Base-by-base conservation (phyloP, 805 yeast species). In the Wickerhamiella cacticola region DNA sequence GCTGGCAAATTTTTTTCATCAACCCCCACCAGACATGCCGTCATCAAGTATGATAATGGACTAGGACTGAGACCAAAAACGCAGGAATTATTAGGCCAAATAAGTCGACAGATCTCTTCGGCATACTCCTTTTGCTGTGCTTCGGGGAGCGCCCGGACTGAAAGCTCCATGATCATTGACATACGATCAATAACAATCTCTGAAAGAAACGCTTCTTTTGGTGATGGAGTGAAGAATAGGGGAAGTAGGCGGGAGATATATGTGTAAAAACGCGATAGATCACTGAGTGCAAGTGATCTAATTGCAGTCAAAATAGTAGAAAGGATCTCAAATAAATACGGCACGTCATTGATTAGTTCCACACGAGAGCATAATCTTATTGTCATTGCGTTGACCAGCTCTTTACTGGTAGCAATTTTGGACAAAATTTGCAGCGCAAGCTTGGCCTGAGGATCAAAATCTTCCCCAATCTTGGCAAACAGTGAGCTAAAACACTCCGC, bases 401-500 rank as follows among this genome's bases (percentile, higher is more conserved):
- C 56, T 41, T 61, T 55, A 29, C 60, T 60, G 21, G 64, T 58
- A 34, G 69, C 58, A 12, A 68, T 51, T 12, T 55, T 48, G 1
- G 65, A 63, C 29, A 69, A 48, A 1, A 62, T 57, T 10, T 58
- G 56, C 7, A 69, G 56, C 19, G 62, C 53, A 53, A 57, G 46
- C 53, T 58, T 42, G 60, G 41, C 34, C 0, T 53, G 59, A 2
- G 68, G 64, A 12, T 60, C 53, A 5, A 59, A 65, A 15, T 68
- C 64, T n/a, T 68, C 69, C 2, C 82, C 80, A 21, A 81, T 63
- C 16, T 72, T 59, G 1, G 73, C 60, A 9, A 80, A 56, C 48
- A 79, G 60, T 21, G 66, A 69, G 6, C 80, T 82, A 41, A 77
- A 63, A 1, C 78, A 69, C 18, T 70, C 60, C 22, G 74, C 77